These are phyloP conservation scores for Lyophyllum decastes DNA, from an alignment of 768 basidiomycete species.

Conservation along the genomic window DNA sequence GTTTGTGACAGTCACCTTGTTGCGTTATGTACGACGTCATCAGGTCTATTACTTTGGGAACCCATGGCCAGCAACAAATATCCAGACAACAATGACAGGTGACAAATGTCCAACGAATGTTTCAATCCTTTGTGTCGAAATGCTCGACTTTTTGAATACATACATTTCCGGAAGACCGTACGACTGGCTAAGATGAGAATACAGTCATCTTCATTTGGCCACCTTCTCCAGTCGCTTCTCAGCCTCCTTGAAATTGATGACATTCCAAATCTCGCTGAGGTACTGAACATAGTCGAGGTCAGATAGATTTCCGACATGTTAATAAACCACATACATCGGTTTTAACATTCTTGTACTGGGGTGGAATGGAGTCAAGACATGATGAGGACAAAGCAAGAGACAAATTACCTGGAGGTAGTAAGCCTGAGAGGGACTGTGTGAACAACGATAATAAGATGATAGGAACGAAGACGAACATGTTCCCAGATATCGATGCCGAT, in stretches of 20 bases:
- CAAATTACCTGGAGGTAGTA: conserved; percentile 61
- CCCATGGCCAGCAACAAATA: too few species aligned
- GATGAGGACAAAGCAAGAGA: conserved; percentile 8
- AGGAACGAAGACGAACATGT: conserved; percentile 55
- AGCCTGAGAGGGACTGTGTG: conserved; percentile 41
- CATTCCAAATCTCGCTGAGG: conserved; percentile 92
- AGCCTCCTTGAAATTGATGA: conserved; percentile 95
- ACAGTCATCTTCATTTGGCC: conserved; percentile 19
- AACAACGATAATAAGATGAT: conserved; percentile 9
- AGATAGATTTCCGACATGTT: background rate
- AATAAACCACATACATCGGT: conserved; percentile 66
- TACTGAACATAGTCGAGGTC: conserved; percentile 53
- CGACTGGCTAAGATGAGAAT: background rate
- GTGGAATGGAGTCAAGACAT: conserved; percentile 1
- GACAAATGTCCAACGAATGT: too few species aligned
- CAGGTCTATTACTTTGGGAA: too few species aligned
- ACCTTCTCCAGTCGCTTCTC: conserved; percentile 55
- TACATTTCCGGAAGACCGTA: background rate
- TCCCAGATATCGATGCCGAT: conserved; percentile 99
- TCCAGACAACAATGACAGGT: too few species aligned
- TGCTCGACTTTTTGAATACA: too few species aligned
- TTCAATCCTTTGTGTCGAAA: too few species aligned
- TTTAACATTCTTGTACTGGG: conserved; percentile 90
- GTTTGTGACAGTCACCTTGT: background rate
- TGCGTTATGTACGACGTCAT: background rate